These are phyloP conservation scores for Silene uniflora DNA, from an alignment of 148 eudicot genomes.

Conservation along the genomic window DNA sequence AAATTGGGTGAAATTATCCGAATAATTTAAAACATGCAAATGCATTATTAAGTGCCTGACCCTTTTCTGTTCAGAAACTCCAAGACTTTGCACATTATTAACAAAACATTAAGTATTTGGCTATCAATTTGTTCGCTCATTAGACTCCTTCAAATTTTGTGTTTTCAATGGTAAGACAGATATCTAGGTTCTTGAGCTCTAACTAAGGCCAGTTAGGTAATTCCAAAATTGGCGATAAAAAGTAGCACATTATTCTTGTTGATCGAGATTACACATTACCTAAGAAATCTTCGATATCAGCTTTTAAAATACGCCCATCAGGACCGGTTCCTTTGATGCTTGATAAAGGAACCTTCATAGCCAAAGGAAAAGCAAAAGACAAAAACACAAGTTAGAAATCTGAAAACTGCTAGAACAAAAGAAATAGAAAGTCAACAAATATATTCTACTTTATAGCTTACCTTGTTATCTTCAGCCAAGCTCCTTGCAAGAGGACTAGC, in stretches of 20 bases:
- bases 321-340: constrained; percentile 96
- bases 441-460: constrained; percentile 24
- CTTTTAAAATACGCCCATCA: constrained; percentile 88
- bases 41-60: too few relatives aligned
- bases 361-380: constrained; percentile 9
- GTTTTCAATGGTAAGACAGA: neutral
- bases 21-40: neutral
- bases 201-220: neutral
- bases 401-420: neutral
- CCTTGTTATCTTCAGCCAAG: constrained; percentile 86
- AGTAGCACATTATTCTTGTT: neutral
- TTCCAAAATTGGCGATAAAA: neutral
- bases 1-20: neutral
- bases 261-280: constrained; percentile 39
- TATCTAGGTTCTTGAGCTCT: constrained; percentile 3
- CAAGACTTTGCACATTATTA: neutral
- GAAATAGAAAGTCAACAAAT: constrained; percentile 7
- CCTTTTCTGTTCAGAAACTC: neutral
- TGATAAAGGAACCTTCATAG: constrained; percentile 61
- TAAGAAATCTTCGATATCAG: constrained; percentile 89
- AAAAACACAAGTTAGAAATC: constrained; percentile 2
- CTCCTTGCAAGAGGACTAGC: constrained; percentile 96
- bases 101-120: neutral
- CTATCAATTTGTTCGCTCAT: neutral
- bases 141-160: neutral